Evolutionary conservation across 371 early-diverging fungal genomes (phyloP), one percentile per base, ranked within the genome.

Genomic region (Saksenaea oblongispora): DNA sequence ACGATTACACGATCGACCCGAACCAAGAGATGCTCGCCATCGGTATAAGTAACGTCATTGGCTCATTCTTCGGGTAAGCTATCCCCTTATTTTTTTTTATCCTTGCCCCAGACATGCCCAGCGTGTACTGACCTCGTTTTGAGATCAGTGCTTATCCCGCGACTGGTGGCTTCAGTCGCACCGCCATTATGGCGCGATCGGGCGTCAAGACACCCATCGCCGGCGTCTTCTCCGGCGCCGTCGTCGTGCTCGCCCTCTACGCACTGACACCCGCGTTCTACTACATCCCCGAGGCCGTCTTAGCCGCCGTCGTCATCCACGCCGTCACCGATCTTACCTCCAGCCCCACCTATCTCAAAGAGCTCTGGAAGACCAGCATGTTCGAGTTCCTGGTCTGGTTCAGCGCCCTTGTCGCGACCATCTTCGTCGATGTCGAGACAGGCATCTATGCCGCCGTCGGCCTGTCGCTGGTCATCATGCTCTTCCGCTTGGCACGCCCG

Each of bases 141-240:
- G 22, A 5, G 1, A 47, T 47, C 11, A 89, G 91, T 14, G 91
- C 87, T 0, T 94, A 88, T 74, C 91, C 96, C 9, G 89, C 89
- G 8, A 93, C 94, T 27, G 96, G 95, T n/a, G 92, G 93, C 2
- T 95, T 97, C 69, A 91, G 92, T 17, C 89, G 97, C 58, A 90
- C 93, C 0, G 93, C 95, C 26, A 86, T 95, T 65, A 93, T 93
- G 82, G 76, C 86, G 47, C 76, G 87, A 57, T 87, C 91, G 13
- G 94, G 95, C 5, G 92, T 89, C 27, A 80, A 88, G 53, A 91
- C 95, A 0, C 95, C 97, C 0, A 68, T 93, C 7, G 91, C 93
- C 0, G 91, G 92, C 17, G 69, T 92, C 27, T 85, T 93, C 72
- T 88, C 93, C 3, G 92, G 87, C 1, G 60, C 74, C 13, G 75